Conservation (phyloP, 352 stramenopile genomes). For the Phytophthora lateralis region DNA sequence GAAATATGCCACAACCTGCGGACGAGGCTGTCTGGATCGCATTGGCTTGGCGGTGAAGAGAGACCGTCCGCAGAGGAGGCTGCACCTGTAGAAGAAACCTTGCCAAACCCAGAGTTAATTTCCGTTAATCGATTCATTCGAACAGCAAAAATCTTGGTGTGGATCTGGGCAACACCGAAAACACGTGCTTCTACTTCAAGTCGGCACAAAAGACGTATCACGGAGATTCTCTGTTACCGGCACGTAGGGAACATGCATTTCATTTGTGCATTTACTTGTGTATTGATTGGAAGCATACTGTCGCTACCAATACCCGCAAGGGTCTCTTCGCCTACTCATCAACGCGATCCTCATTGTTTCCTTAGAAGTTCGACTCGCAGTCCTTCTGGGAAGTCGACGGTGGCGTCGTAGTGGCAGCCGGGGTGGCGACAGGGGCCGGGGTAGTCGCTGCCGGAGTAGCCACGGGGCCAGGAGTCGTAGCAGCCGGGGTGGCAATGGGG, state of each 20-base stretch:
- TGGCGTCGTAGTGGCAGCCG: slow-evolving; percentile 18
- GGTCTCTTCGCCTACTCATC: slow-evolving; percentile 17
- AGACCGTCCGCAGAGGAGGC: neutral
- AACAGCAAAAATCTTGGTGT: neutral
- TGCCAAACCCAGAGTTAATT: neutral
- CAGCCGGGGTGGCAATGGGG: slow-evolving; percentile 10
- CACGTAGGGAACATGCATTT: slow-evolving; percentile 13
- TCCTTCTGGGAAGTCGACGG: slow-evolving; percentile 26
- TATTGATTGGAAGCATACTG: slow-evolving; percentile 11
- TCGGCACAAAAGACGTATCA: no score
- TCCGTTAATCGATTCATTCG: neutral
- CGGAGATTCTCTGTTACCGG: neutral
- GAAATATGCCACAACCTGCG: neutral
- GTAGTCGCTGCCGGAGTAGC: slow-evolving; percentile 15
- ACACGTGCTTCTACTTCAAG: no score
- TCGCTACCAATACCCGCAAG: slow-evolving; percentile 17
- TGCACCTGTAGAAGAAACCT: no score
- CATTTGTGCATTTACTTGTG: slow-evolving; percentile 22
- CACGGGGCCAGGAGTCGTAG: slow-evolving; percentile 9
- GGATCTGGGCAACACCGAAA: no score
- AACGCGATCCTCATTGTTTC: slow-evolving; percentile 2
- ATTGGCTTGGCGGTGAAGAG: neutral
- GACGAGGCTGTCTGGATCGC: no score
- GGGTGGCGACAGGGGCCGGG: slow-evolving; percentile 13
- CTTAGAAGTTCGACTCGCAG: slow-evolving; percentile 37